A percentile compares a stretch with the other conserved stretches of the same genome.
These are phyloP conservation scores for Limtongia smithiae DNA, from an alignment of 805 yeast species.

Conservation along the genomic window DNA sequence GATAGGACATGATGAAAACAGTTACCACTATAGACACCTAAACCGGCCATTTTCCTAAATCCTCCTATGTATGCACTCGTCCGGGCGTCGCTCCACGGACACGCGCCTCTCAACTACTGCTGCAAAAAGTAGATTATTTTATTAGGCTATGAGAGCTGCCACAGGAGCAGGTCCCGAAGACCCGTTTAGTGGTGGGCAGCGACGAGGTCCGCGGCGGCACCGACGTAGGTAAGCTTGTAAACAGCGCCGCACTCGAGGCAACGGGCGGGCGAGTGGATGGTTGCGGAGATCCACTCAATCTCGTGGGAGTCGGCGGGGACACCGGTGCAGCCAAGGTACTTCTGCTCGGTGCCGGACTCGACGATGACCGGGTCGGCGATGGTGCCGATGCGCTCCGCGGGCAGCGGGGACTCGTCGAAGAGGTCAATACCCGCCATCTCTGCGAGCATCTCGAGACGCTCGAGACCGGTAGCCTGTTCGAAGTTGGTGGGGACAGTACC, in stretches of 20 bases:
- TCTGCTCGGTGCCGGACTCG: constrained; percentile 62
- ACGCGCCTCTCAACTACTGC: no score
- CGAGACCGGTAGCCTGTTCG: constrained; percentile 98
- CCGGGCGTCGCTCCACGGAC: no score
- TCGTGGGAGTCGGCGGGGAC: constrained; percentile 90
- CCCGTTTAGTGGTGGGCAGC: constrained; percentile 51
- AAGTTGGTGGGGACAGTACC: constrained; percentile 88
- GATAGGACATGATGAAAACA: no score
- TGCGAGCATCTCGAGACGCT: constrained; percentile 91
- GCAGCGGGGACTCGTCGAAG: constrained; percentile 78
- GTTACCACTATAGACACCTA: no score
- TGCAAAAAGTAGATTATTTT: no score
- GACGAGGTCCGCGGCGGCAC: constrained; percentile 58
- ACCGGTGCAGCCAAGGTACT: constrained; percentile 94
- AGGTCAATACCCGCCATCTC: constrained; percentile 93
- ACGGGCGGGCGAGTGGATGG: constrained; percentile 69
- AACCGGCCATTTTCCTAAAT: no score
- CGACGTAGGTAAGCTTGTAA: constrained; percentile 81
- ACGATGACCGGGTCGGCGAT: constrained; percentile 82
- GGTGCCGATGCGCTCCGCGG: constrained; percentile 86
- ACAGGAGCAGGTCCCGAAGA: no score
- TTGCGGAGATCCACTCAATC: constrained; percentile 46
- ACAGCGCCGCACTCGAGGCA: constrained; percentile 99
- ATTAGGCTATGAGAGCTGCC: constrained; percentile 1
- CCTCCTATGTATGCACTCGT: no score